These are phyloP conservation scores for Rubroboletus satanas DNA, from an alignment of 768 basidiomycete genomes.

Conservation along the genomic window DNA sequence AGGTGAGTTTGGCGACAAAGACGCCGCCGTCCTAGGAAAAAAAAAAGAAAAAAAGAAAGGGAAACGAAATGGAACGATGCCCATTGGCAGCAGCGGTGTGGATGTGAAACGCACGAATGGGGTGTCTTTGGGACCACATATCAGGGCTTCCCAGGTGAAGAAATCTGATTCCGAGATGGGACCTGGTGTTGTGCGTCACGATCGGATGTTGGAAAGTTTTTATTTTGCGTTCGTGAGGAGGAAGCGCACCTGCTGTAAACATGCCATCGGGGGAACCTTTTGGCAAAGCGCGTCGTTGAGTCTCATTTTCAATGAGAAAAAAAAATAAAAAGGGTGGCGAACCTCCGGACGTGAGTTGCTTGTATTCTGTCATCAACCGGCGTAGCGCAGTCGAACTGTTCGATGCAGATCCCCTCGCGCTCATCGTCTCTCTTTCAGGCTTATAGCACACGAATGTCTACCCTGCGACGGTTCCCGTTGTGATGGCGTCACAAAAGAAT, in stretches of 20 bases:
- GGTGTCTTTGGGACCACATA: slow-evolving; percentile 90
- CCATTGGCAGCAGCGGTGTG: too few species aligned
- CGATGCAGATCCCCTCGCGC: slow-evolving; percentile 41
- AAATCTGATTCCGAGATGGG: slow-evolving; percentile 91
- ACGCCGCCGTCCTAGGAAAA: slow-evolving; percentile 81
- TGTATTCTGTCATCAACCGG: slow-evolving; percentile 91
- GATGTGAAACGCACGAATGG: slow-evolving; percentile 64
- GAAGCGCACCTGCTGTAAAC: slow-evolving; percentile 80
- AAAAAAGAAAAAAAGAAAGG: too few species aligned
- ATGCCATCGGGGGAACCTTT: slow-evolving; percentile 87
- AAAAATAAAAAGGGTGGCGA: slow-evolving; percentile 3
- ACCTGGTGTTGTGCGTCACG: slow-evolving; percentile 40
- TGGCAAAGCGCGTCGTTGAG: background rate
- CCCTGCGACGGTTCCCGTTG: too few species aligned
- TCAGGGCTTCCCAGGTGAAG: slow-evolving; percentile 94
- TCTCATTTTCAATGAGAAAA: background rate
- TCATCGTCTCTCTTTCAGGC: slow-evolving; percentile 23
- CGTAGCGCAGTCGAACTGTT: slow-evolving; percentile 70
- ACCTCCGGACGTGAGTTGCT: slow-evolving; percentile 79
- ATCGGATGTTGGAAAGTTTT: too few species aligned
- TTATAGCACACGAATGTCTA: too few species aligned
- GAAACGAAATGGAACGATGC: too few species aligned
- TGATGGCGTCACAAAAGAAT: too few species aligned
- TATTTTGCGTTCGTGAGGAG: background rate
- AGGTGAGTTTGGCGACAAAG: slow-evolving; percentile 87